These are phyloP conservation scores for Scheffersomyces stambukii DNA, from an alignment of 1,139 yeast species.

Conservation along the genomic window DNA sequence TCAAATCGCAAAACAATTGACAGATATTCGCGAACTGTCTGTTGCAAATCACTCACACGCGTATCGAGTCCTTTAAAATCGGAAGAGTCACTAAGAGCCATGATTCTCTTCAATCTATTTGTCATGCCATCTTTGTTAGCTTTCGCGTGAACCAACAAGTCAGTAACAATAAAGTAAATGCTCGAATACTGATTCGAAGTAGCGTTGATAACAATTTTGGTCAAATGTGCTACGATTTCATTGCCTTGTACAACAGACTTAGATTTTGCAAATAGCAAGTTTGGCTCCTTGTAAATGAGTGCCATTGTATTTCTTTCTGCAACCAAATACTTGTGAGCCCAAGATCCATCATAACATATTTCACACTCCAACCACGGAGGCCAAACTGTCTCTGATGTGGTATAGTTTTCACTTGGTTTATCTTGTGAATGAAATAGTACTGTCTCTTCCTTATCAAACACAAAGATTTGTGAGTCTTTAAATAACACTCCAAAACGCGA, in stretches of 20 bases:
- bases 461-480: constrained; percentile 68
- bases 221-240: constrained; percentile 52
- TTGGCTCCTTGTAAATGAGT: constrained; percentile 62
- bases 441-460: constrained; percentile 49
- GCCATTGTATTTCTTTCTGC: constrained; percentile 63
- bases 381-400: constrained; percentile 43
- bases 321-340: constrained; percentile 49
- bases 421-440: no score
- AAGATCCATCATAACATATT: constrained; percentile 63
- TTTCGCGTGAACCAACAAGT: constrained; percentile 64
- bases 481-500: constrained; percentile 66
- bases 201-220: constrained; percentile 64
- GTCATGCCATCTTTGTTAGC: constrained; percentile 54
- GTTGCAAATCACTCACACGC: constrained; percentile 54
- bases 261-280: constrained; percentile 42
- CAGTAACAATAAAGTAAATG: constrained; percentile 58
- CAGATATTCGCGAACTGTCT: constrained; percentile 41
- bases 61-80: constrained; percentile 55
- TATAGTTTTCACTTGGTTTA: constrained; percentile 22
- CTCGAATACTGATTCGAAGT: constrained; percentile 73
- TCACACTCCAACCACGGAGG: constrained; percentile 84
- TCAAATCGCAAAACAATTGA: constrained; percentile 45
- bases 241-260: constrained; percentile 18
- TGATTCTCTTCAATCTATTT: constrained; percentile 60
- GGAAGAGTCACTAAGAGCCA: constrained; percentile 64